phyloP scores from a whole-genome alignment of 2,329 filamentous ascomycete genomes.

The Phoma sp. region DNA sequence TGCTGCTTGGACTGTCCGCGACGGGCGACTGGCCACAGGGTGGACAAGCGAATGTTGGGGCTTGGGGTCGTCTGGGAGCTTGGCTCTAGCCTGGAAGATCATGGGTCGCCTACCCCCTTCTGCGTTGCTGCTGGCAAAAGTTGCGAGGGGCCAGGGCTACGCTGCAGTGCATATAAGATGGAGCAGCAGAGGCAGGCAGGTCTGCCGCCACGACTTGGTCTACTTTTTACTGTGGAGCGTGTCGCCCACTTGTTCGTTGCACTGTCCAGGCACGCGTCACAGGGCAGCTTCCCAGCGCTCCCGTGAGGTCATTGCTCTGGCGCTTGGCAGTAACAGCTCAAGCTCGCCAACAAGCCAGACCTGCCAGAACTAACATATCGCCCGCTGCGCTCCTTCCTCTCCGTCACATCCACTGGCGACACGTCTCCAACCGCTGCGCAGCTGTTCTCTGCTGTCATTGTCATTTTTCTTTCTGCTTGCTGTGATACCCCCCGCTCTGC shows the following conservation, averaged over 20 bases:
- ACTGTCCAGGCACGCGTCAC: slow-evolving; percentile 14
- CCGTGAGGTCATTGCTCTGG: slow-evolving; percentile 28
- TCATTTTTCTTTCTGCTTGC: slow-evolving; percentile 13
- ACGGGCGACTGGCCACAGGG: slow-evolving; percentile 1
- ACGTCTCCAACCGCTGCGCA: slow-evolving; percentile 24
- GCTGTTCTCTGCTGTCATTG: slow-evolving; percentile 5
- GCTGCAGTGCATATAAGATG: not conserved
- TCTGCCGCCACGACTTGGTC: too few species aligned
- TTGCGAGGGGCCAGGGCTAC: not conserved
- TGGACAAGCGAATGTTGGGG: slow-evolving; percentile 5
- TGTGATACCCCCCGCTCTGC: slow-evolving; percentile 20
- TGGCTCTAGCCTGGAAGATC: not conserved
- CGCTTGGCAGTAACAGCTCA: slow-evolving; percentile 20
- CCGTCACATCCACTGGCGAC: slow-evolving; percentile 17
- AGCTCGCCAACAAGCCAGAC: slow-evolving; percentile 7
- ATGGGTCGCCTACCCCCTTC: not conserved
- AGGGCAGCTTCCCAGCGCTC: not conserved
- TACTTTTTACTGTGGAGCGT: slow-evolving; percentile 8
- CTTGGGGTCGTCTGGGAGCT: slow-evolving; percentile 7
- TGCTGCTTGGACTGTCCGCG: not conserved
- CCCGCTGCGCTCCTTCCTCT: slow-evolving; percentile 5
- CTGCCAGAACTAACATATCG: not conserved
- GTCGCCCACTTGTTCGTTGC: slow-evolving; percentile 12
- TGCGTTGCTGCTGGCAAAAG: not conserved
- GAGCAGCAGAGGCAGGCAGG: too few species aligned